Conservation (phyloP, 116 monocot genomes). For the Trichopus zeylanicus region DNA sequence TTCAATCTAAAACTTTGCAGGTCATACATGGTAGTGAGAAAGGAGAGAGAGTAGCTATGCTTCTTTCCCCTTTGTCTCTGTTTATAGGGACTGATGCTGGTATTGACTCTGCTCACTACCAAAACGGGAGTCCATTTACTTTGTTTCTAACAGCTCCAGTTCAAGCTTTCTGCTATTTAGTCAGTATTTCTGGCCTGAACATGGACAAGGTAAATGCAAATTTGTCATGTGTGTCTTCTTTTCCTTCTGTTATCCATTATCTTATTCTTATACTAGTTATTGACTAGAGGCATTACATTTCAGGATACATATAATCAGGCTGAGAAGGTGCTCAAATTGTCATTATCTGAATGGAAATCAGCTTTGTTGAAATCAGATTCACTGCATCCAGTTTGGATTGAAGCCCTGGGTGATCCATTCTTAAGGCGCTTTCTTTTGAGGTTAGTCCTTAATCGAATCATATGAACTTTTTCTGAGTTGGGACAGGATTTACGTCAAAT, state of each 20-base stretch:
- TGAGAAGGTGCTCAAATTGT: conserved; percentile 54
- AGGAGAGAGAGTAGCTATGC: conserved; percentile 62
- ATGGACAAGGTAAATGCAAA: conserved; percentile 38
- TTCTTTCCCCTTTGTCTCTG: conserved; percentile 59
- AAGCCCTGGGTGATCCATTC: conserved; percentile 81
- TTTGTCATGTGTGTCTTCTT: not conserved
- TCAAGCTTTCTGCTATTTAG: conserved; percentile 68
- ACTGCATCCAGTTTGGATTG: conserved; percentile 73
- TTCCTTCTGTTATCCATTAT: not conserved
- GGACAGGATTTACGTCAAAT: not conserved
- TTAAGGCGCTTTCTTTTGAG: conserved; percentile 82
- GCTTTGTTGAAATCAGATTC: conserved; percentile 34
- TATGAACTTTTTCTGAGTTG: not conserved
- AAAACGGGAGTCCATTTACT: conserved; percentile 71
- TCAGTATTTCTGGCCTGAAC: conserved; percentile 36
- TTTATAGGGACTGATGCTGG: conserved; percentile 15
- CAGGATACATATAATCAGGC: conserved; percentile 72
- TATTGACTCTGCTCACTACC: conserved; percentile 26
- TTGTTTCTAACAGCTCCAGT: conserved; percentile 87
- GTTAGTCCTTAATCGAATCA: conserved; percentile 15
- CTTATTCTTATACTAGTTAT: not conserved
- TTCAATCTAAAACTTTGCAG: conserved; percentile 27
- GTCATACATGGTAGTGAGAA: conserved; percentile 63
- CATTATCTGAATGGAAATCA: conserved; percentile 51
- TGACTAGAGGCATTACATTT: conserved; percentile 7